Conservation (phyloP, 2,329 filamentous ascomycete genomes). For the Fusarium ambrosium region DNA sequence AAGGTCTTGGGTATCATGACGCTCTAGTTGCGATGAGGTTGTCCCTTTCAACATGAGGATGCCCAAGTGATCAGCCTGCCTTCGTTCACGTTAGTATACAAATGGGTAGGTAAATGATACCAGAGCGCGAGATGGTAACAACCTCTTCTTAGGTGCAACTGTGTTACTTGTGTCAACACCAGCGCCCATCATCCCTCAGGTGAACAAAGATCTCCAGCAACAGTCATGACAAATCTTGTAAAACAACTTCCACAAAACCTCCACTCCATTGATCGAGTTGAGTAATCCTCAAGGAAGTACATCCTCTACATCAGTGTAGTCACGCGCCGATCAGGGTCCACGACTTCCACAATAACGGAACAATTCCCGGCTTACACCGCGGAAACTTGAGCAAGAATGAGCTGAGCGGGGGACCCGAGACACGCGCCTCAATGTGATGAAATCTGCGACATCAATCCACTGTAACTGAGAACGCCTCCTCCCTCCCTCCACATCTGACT, state of each 20-base stretch:
- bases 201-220: neutral
- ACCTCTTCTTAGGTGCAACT: neutral
- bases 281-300: neutral
- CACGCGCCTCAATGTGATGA: neutral
- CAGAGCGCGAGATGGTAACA: no score
- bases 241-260: neutral
- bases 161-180: neutral
- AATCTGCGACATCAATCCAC: neutral
- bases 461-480: neutral
- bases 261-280: neutral
- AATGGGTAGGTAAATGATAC: no score
- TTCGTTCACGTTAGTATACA: neutral
- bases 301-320: neutral
- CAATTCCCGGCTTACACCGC: neutral
- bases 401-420: neutral
- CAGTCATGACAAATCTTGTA: neutral
- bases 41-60: neutral
- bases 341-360: neutral
- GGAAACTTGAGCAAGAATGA: neutral
- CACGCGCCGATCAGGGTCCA: conserved; percentile 5
- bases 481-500: neutral
- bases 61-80: neutral
- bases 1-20: neutral
- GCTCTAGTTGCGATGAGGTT: neutral
- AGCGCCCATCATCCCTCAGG: neutral